These are phyloP conservation scores for Fistulifera pelliculosa DNA, from an alignment of 108 stramenopile genomes.

Conservation along the genomic window DNA sequence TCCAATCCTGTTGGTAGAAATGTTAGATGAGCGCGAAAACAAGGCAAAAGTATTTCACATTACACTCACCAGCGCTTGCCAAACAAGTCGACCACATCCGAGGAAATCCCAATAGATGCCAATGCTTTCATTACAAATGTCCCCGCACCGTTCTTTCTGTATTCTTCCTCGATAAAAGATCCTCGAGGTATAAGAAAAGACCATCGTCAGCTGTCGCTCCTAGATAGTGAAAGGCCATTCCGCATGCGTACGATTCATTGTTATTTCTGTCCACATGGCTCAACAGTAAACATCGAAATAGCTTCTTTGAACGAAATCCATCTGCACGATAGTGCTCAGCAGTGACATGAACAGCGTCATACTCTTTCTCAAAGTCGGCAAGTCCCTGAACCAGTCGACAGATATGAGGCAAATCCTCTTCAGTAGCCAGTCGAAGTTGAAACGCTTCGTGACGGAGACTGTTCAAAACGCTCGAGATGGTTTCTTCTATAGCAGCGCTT, in stretches of 20 bases:
- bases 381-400: constrained; percentile 24
- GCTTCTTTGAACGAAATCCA: constrained; percentile 18
- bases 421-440: constrained; percentile 3
- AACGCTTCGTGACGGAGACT: not conserved
- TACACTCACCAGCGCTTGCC: constrained; percentile 51
- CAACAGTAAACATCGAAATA: constrained; percentile 26
- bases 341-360: constrained; percentile 18
- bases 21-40: too few species aligned
- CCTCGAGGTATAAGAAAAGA: constrained; percentile 53
- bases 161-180: constrained; percentile 38
- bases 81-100: constrained; percentile 29
- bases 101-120: constrained; percentile 16
- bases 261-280: not conserved
- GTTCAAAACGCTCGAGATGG: not conserved
- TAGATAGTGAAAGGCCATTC: constrained; percentile 45
- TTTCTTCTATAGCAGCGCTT: not conserved
- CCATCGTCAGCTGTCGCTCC: constrained; percentile 28
- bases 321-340: constrained; percentile 15
- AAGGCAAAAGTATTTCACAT: not conserved
- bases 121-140: constrained; percentile 32
- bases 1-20: too few species aligned
- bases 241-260: constrained; percentile 9
- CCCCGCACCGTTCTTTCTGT: constrained; percentile 35
- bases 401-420: constrained; percentile 12
- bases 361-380: constrained; percentile 30